These are phyloP conservation scores for Cutaneotrichosporon sp. DNA, from an alignment of 1,284 basidiomycete genomes.

Conservation along the genomic window DNA sequence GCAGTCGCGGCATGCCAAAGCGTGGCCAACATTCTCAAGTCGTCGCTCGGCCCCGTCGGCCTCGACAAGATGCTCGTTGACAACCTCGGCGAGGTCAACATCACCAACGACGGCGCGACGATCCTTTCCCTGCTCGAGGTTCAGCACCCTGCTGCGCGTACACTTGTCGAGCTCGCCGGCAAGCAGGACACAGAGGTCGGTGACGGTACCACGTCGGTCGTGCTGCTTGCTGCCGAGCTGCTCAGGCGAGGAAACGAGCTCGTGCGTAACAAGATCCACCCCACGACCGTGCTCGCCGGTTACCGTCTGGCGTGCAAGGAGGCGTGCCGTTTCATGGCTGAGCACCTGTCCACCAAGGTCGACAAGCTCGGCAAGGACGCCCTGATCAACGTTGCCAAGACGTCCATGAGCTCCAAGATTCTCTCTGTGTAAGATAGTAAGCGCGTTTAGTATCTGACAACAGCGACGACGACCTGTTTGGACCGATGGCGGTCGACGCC, in stretches of 20 bases:
- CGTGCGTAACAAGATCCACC: constrained; percentile 97
- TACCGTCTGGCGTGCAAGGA: constrained; percentile 93
- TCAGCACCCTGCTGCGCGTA: constrained; percentile 88
- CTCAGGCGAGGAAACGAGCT: constrained; percentile 94
- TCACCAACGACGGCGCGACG: constrained; percentile 98
- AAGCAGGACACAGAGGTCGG: constrained; percentile 99
- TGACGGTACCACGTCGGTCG: constrained; percentile 98
- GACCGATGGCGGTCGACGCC: constrained; percentile 96
- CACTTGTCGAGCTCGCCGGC: constrained; percentile 96
- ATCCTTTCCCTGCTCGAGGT: constrained; percentile 90
- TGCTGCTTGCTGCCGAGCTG: constrained; percentile 94
- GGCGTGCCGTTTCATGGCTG: constrained; percentile 97
- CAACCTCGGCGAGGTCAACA: constrained; percentile 99
- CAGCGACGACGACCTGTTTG: constrained; percentile 97
- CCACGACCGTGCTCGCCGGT: constrained; percentile 98
- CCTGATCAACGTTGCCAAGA: constrained; percentile 94
- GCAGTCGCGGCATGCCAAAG: constrained; percentile 90
- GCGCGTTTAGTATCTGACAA: neutral
- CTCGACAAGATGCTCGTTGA: constrained; percentile 98
- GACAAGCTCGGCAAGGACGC: constrained; percentile 86
- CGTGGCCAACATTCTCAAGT: constrained; percentile 97
- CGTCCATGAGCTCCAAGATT: constrained; percentile 98
- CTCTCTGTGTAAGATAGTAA: constrained; percentile 73
- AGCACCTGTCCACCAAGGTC: constrained; percentile 93
- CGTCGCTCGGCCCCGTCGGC: constrained; percentile 85